Evolutionary conservation across 345 rosid species (phyloP).

Genomic region (Citrus unshiu): DNA sequence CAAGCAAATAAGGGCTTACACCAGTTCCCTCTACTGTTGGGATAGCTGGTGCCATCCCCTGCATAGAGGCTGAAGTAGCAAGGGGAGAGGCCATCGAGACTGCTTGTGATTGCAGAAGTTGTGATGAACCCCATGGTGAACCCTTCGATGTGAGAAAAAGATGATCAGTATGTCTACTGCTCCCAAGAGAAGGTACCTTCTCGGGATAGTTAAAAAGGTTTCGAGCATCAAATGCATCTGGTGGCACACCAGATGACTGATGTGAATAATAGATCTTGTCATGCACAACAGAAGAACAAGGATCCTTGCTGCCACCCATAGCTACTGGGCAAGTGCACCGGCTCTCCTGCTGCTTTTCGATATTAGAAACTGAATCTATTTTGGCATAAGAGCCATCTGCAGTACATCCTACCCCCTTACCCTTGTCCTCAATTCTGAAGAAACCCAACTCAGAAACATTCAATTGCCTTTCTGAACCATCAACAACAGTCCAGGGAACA

Average conservation of each 20-base stretch:
- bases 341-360: slow-evolving; percentile 21
- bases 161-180: slow-evolving; percentile 18
- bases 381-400: slow-evolving; percentile 13
- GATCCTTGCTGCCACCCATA: slow-evolving; percentile 7
- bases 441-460: slow-evolving; percentile 23
- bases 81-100: slow-evolving; percentile 19
- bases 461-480: slow-evolving; percentile 19
- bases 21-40: slow-evolving; percentile 17
- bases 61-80: slow-evolving; percentile 15
- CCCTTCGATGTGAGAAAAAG: slow-evolving; percentile 12
- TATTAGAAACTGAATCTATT: slow-evolving; percentile 23
- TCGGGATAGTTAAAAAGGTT: slow-evolving; percentile 15
- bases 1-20: slow-evolving; percentile 24
- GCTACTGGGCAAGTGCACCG: slow-evolving; percentile 9
- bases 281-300: slow-evolving; percentile 21
- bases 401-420: slow-evolving; percentile 19
- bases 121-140: slow-evolving; percentile 12
- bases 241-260: slow-evolving; percentile 14
- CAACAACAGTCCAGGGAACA: slow-evolving; percentile 16
- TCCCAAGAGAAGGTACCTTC: slow-evolving; percentile 20
- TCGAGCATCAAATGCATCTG: slow-evolving; percentile 23
- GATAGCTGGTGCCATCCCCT: slow-evolving; percentile 17
- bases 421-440: slow-evolving; percentile 23
- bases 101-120: slow-evolving; percentile 20
- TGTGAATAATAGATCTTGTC: slow-evolving; percentile 7